These are phyloP conservation scores for Candida berthetii DNA, from an alignment of 805 yeast genomes.

Conservation along the genomic window DNA sequence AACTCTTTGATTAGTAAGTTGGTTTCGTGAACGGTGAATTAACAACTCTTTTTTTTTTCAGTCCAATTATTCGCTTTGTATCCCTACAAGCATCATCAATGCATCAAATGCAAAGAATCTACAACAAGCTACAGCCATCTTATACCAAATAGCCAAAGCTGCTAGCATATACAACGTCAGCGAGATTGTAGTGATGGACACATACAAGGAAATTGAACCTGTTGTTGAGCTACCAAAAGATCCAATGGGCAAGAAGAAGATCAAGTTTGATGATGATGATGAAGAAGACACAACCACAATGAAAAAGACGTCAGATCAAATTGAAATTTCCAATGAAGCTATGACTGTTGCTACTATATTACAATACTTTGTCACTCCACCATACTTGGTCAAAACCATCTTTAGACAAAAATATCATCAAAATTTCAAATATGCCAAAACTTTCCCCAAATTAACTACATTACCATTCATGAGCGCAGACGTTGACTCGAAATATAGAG, in stretches of 20 bases:
- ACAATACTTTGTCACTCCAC: constrained; percentile 82
- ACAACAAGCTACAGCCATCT: constrained; percentile 66
- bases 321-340: constrained; percentile 27
- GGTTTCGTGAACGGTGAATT: no score
- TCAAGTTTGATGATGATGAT: constrained; percentile 24
- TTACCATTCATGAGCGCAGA: constrained; percentile 63
- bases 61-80: constrained; percentile 52
- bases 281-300: constrained; percentile 5
- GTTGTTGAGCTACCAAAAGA: constrained; percentile 14
- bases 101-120: constrained; percentile 51
- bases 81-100: constrained; percentile 64
- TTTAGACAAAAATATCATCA: constrained; percentile 42
- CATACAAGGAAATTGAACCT: constrained; percentile 23
- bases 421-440: constrained; percentile 57
- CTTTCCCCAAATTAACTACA: constrained; percentile 64
- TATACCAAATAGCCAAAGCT: constrained; percentile 75
- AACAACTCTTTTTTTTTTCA: background rate
- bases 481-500: constrained; percentile 40
- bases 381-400: constrained; percentile 61
- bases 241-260: constrained; percentile 20
- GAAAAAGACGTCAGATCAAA: constrained; percentile 9
- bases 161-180: constrained; percentile 64
- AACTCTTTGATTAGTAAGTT: no score
- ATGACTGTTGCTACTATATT: constrained; percentile 61
- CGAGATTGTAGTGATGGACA: constrained; percentile 69